These are phyloP conservation scores for Geum urbanum DNA, from an alignment of 306 rosid genomes.

Conservation along the genomic window DNA sequence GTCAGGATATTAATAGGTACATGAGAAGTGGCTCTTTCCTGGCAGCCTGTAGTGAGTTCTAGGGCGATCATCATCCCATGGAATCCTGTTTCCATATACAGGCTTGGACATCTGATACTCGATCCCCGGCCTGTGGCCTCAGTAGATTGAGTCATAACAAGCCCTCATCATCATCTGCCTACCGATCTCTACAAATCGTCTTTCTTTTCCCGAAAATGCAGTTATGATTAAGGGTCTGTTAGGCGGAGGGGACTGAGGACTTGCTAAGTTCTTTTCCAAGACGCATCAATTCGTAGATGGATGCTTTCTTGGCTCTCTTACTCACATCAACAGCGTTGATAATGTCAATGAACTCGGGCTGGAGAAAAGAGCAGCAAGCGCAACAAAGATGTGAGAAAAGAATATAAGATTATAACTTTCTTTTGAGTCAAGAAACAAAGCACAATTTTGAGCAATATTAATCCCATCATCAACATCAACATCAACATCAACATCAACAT, in stretches of 20 bases:
- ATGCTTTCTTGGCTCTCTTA: constrained; percentile 28
- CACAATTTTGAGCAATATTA: too few species aligned
- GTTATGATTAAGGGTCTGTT: not conserved
- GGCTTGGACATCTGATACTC: constrained; percentile 12
- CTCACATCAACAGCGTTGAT: constrained; percentile 34
- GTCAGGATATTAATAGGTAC: not conserved
- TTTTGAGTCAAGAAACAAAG: not conserved
- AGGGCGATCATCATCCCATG: not conserved
- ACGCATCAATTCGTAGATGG: too few species aligned
- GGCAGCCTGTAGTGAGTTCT: not conserved
- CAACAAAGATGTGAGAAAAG: not conserved
- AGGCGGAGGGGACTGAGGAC: too few species aligned
- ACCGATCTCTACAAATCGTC: not conserved
- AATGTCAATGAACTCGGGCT: constrained; percentile 48
- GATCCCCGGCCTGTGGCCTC: constrained; percentile 6
- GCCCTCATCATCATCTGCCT: not conserved
- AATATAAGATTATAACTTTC: not conserved
- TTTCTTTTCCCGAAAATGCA: not conserved
- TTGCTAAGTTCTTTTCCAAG: too few species aligned
- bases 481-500: not conserved
- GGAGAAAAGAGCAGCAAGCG: not conserved
- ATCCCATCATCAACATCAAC: too few species aligned
- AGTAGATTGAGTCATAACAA: constrained; percentile 6
- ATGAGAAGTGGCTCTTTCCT: not conserved
- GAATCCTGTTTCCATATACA: not conserved